A percentile compares a stretch with the other conserved stretches of the same genome.
These are phyloP conservation scores for Yamadazyma sp. DNA, from an alignment of 805 yeast species.

Conservation along the genomic window DNA sequence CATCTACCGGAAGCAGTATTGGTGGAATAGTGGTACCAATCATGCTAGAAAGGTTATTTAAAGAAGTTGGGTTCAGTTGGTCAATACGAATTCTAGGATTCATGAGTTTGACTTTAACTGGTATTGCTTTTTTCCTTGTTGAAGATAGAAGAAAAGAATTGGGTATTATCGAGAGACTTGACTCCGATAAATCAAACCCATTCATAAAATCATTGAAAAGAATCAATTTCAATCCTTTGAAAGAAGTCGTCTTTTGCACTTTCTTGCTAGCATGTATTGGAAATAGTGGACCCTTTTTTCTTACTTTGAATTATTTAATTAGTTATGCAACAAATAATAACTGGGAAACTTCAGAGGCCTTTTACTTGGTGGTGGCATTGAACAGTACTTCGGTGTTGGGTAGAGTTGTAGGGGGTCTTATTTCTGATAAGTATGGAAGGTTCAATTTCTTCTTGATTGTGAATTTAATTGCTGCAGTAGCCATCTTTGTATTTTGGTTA, in stretches of 20 bases:
- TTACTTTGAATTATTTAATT: conserved; percentile 19
- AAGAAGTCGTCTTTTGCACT: conserved; percentile 14
- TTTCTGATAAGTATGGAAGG: conserved; percentile 23
- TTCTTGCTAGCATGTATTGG: conserved; percentile 20
- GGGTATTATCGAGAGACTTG: not conserved
- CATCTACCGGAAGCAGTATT: conserved; percentile 62
- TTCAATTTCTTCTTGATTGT: conserved; percentile 19
- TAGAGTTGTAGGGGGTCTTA: conserved; percentile 17
- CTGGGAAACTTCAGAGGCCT: conserved; percentile 12
- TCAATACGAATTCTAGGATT: conserved; percentile 43
- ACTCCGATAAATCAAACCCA: conserved; percentile 1
- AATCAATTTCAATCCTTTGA: conserved; percentile 18
- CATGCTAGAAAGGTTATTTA: conserved; percentile 43
- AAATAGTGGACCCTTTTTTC: conserved; percentile 22
- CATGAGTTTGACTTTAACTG: conserved; percentile 17
- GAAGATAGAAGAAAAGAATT: conserved; percentile 15
- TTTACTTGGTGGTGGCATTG: conserved; percentile 18
- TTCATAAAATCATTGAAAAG: conserved; percentile 13
- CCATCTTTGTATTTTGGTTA: conserved; percentile 20
- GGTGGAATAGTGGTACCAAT: conserved; percentile 65
- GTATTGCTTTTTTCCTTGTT: conserved; percentile 15
- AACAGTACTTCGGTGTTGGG: conserved; percentile 22
- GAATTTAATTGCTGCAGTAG: conserved; percentile 14
- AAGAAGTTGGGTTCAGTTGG: conserved; percentile 56
- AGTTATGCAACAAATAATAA: conserved; percentile 23